A percentile compares a stretch with the other conserved stretches of the same genome.
Conservation (phyloP, 352 stramenopile species). For the Aphanomyces invadans region DNA sequence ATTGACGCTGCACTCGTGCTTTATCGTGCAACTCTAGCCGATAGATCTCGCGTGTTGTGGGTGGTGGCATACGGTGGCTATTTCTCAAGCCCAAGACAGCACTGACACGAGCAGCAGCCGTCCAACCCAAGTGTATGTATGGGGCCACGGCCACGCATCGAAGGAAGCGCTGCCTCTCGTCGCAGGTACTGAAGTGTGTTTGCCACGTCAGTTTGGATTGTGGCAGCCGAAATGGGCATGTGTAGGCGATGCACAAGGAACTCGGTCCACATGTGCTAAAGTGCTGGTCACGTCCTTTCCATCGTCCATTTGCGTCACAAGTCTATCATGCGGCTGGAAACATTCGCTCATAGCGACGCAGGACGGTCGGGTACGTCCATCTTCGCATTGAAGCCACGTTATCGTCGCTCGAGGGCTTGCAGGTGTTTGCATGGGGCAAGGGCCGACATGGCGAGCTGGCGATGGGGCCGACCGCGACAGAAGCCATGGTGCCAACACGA, state of each 20-base stretch:
- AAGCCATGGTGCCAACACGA: slow-evolving; percentile 28
- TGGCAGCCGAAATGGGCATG: background rate
- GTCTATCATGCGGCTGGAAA: slow-evolving; percentile 75
- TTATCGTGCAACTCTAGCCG: slow-evolving; percentile 25
- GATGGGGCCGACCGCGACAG: slow-evolving; percentile 33
- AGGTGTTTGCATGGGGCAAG: slow-evolving; percentile 58
- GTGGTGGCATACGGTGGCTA: slow-evolving; percentile 60
- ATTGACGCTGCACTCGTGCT: background rate
- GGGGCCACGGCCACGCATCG: slow-evolving; percentile 44
- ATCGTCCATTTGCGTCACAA: slow-evolving; percentile 33
- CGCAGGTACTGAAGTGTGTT: no score
- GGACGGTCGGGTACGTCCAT: slow-evolving; percentile 26
- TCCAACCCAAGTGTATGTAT: slow-evolving; percentile 37
- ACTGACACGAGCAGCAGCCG: background rate
- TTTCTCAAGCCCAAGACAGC: slow-evolving; percentile 28
- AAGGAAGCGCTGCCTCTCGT: slow-evolving; percentile 26
- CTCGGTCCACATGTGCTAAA: no score
- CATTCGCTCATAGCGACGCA: slow-evolving; percentile 54
- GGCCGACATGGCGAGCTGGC: slow-evolving; percentile 67
- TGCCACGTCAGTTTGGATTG: no score
- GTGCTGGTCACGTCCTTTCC: slow-evolving; percentile 27
- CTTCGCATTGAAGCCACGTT: no score
- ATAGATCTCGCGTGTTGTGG: slow-evolving; percentile 48
- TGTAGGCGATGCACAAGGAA: no score
- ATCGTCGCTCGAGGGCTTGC: no score